Conservation (phyloP, 1,139 yeast genomes). For the Suhomyces chickasaworum region DNA sequence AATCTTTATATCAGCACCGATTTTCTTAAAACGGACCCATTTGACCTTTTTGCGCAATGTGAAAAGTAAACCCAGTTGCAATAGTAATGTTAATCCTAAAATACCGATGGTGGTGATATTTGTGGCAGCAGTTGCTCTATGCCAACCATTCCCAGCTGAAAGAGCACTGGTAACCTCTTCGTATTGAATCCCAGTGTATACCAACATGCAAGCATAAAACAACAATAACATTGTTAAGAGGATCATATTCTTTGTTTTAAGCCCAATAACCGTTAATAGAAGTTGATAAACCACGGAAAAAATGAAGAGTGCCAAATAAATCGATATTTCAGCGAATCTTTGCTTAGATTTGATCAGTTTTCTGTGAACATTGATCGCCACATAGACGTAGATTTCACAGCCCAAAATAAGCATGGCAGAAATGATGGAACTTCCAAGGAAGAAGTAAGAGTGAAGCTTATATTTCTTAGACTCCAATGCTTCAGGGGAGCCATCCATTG, state of each 20-base stretch:
- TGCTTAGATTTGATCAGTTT: conserved; percentile 20
- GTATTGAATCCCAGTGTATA: conserved; percentile 54
- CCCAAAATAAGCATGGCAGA: conserved; percentile 34
- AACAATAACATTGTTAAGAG: conserved; percentile 44
- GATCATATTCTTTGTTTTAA: conserved; percentile 45
- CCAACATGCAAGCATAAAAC: conserved; percentile 51
- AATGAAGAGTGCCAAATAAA: conserved; percentile 31
- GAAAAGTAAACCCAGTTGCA: conserved; percentile 35
- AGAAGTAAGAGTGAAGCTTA: conserved; percentile 21
- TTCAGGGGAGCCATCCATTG: conserved; percentile 3
- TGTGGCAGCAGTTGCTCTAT: conserved; percentile 35
- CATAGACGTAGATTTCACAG: conserved; percentile 38
- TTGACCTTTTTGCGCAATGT: conserved; percentile 46
- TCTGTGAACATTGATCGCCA: conserved; percentile 37
- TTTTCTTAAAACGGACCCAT: conserved; percentile 53
- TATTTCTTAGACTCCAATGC: conserved; percentile 2
- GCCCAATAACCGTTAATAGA: conserved; percentile 43
- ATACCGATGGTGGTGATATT: conserved; percentile 51
- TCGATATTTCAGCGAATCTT: conserved; percentile 23
- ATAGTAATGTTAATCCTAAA: conserved; percentile 40
- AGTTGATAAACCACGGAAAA: conserved; percentile 32
- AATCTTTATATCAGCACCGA: conserved; percentile 52
- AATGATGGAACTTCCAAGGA: conserved; percentile 30
- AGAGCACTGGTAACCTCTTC: conserved; percentile 41
- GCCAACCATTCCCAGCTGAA: conserved; percentile 25